phyloP scores from a whole-genome alignment of 2,329 filamentous ascomycete species.

The Akanthomyces dipterigenus region DNA sequence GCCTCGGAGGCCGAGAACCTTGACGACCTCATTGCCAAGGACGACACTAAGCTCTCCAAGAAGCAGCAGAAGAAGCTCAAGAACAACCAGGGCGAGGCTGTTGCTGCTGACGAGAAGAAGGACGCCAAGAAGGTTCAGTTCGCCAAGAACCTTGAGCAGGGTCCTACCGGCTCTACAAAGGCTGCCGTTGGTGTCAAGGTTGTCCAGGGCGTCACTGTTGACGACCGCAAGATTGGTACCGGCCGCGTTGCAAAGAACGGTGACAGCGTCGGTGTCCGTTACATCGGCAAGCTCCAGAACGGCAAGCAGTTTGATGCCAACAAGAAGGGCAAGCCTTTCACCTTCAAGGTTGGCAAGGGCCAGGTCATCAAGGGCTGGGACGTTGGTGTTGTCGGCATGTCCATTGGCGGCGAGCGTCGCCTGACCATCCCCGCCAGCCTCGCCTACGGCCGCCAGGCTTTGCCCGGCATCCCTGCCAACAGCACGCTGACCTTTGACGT shows the following conservation, averaged over 20 bases:
- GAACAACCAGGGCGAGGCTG: conserved; percentile 94
- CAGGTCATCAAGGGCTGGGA: conserved; percentile 99
- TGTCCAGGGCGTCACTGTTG: conserved; percentile 82
- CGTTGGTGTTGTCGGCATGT: conserved; percentile 86
- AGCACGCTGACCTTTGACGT: conserved; percentile 89
- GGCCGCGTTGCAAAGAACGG: conserved; percentile 85
- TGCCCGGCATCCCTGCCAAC: conserved; percentile 85
- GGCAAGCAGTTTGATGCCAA: conserved; percentile 97
- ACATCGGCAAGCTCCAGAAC: conserved; percentile 94
- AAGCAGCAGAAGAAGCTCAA: conserved; percentile 97
- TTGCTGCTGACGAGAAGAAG: conserved; percentile 53
- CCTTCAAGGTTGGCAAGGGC: conserved; percentile 87
- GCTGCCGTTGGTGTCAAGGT: conserved; percentile 63
- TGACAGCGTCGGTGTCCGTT: conserved; percentile 86
- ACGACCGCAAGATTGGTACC: conserved; percentile 88
- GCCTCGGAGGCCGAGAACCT: conserved; percentile 74
- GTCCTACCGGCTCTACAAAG: conserved; percentile 68
- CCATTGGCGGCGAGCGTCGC: conserved; percentile 86
- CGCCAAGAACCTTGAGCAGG: conserved; percentile 97
- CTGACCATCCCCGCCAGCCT: conserved; percentile 81
- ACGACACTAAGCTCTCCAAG: conserved; percentile 78
- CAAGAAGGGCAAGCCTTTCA: conserved; percentile 98
- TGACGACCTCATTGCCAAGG: conserved; percentile 79
- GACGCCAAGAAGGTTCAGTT: conserved; percentile 96
- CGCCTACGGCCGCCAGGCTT: conserved; percentile 79